These are phyloP conservation scores for Circinella minor DNA, from an alignment of 371 early-diverging fungal genomes.

Conservation along the genomic window DNA sequence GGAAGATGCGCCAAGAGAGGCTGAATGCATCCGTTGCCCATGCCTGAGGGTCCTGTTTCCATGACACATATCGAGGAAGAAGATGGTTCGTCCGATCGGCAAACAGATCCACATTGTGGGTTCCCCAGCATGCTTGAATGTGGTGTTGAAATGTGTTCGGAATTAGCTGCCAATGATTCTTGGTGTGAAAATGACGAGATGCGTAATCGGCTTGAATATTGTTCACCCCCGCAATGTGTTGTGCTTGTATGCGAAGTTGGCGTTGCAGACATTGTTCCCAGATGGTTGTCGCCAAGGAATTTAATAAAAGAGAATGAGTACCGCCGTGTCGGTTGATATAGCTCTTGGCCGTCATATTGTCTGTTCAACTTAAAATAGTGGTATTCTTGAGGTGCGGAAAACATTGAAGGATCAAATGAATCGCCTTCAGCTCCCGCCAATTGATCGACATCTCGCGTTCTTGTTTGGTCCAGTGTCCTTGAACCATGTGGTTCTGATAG, in stretches of 20 bases:
- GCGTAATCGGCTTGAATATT: no score
- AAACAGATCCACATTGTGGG: constrained; percentile 27
- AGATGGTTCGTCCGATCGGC: constrained; percentile 23
- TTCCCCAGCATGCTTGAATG: constrained; percentile 4
- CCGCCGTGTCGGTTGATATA: constrained; percentile 38
- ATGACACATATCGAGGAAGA: constrained; percentile 23
- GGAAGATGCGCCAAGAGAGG: neutral
- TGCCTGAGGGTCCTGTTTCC: constrained; percentile 6
- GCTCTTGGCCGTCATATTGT: constrained; percentile 32
- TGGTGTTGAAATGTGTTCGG: neutral
- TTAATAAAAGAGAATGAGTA: constrained; percentile 24
- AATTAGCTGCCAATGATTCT: no score
- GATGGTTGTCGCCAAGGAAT: constrained; percentile 23
- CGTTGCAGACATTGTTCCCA: constrained; percentile 27
- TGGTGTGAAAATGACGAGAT: no score
- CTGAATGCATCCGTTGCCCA: constrained; percentile 4
- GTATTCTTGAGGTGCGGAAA: constrained; percentile 16
- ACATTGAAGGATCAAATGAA: constrained; percentile 17
- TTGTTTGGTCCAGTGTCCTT: neutral
- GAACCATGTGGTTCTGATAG: neutral
- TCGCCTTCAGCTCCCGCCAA: constrained; percentile 28
- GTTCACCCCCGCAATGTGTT: no score
- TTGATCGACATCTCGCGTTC: constrained; percentile 22
- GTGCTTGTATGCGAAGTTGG: constrained; percentile 17
- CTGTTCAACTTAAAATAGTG: constrained; percentile 26